Evolutionary conservation across 805 yeast genomes (phyloP), one percentile per base, ranked within the genome.

Genomic region (Ogataea philodendri): DNA sequence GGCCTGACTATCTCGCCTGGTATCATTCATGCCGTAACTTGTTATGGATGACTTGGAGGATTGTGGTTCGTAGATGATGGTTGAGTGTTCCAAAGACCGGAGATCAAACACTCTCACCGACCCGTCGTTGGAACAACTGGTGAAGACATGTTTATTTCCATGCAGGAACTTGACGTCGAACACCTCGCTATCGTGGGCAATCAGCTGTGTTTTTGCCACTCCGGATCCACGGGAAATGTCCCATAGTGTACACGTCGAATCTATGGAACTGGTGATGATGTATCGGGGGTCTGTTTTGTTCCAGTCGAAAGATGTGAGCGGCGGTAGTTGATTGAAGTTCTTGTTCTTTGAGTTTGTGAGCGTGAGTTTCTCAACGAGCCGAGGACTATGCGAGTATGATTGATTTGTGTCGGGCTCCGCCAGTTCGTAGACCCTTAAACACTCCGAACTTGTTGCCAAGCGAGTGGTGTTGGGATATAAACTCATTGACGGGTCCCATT

Each of bases 191-290:
- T 93, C 98, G 60, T 93, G 98, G 0, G 98, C 97, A 46, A 93
- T 93, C 30, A 93, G 68, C 62, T 93, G 97, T 1, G 97, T 90
- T 55, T 83, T 84, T 10, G 95, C 95, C 4, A 70, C 65, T 3
- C 74, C 79, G 28, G 67, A 62, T 15, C 80, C 74, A 26, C 77
- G 72, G 15, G 68, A 61, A 20, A 88, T 59, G 61, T 93, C 97
- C 97, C 98, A 93, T 3, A 88, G 78, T 1, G 97, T 89, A 62
- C 98, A 93, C 1, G 98, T 93, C 1, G 98, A 93, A 62, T 93
- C 98, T 8, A 90, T 85, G 14, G 93, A 81, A 44, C 90, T 76
- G 2, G 97, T 86, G 22, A 93, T 82, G 14, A 88, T 72, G 24
- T 78, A 60, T 31, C 76, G 75, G 3, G 85, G 74, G 49, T 85